These are phyloP conservation scores for Eucalyptus leucophloia DNA, from an alignment of 345 rosid species.

Conservation along the genomic window DNA sequence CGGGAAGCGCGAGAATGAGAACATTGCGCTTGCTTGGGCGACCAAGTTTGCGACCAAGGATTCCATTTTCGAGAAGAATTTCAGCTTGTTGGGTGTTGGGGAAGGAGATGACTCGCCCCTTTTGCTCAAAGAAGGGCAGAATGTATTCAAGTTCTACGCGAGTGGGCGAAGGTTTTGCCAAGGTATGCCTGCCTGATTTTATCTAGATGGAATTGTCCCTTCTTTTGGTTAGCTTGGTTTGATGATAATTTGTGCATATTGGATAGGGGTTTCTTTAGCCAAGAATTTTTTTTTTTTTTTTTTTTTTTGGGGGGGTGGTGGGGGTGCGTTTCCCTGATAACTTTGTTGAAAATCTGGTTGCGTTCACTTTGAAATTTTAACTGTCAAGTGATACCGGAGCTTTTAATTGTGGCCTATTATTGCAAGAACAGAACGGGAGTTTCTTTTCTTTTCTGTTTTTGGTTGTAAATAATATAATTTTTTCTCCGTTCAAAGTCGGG, in stretches of 20 bases:
- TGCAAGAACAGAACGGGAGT: neutral
- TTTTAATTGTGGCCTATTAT: neutral
- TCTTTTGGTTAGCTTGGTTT: neutral
- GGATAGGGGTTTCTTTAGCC: neutral
- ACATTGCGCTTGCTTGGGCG: constrained; percentile 83
- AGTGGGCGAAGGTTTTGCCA: constrained; percentile 92
- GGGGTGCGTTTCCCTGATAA: neutral
- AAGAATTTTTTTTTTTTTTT: neutral
- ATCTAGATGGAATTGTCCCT: neutral
- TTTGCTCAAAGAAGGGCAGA: constrained; percentile 83
- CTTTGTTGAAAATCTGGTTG: neutral
- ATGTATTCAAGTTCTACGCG: constrained; percentile 84
- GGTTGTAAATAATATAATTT: neutral
- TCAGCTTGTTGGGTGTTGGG: constrained; percentile 46
- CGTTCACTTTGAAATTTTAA: neutral
- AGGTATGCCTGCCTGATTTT: constrained; percentile 12
- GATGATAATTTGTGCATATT: neutral
- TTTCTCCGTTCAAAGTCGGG: neutral
- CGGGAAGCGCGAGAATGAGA: constrained; percentile 84
- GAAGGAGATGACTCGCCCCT: constrained; percentile 83
- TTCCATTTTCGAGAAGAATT: constrained; percentile 70
- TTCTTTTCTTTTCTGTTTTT: neutral
- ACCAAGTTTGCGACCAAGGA: constrained; percentile 65
- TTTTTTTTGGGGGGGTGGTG: neutral
- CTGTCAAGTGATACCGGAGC: neutral